Evolutionary conservation across 2,329 filamentous ascomycete genomes (phyloP).

Genomic region (Chaetomiaceae sp.): DNA sequence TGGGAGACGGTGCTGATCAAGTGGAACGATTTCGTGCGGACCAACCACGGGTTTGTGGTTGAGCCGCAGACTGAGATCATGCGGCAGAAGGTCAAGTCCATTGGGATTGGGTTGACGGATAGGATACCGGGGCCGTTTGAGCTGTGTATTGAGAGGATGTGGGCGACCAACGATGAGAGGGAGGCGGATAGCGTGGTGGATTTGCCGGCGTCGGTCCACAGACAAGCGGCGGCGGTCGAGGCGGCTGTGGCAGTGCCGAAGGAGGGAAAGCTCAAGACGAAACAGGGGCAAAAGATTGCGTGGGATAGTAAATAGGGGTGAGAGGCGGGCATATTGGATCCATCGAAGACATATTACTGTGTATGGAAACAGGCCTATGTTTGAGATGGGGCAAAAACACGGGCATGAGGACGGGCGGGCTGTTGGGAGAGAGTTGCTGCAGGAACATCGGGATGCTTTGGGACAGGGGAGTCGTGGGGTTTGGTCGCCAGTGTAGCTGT

Average conservation of each 20-base stretch:
- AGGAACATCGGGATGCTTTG: too few species aligned
- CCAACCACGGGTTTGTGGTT: constrained; percentile 85
- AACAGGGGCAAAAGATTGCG: constrained; percentile 38
- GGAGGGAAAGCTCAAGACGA: constrained; percentile 30
- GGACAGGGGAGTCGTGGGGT: too few species aligned
- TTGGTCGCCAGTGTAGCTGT: too few species aligned
- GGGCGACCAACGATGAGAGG: constrained; percentile 72
- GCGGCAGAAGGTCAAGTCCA: constrained; percentile 75
- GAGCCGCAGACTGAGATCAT: constrained; percentile 91
- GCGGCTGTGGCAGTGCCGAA: constrained; percentile 34
- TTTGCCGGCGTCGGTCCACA: constrained; percentile 8
- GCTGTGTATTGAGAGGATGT: constrained; percentile 77
- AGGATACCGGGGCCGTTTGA: constrained; percentile 84
- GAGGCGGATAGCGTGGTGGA: constrained; percentile 34
- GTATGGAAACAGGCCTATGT: neutral
- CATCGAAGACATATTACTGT: neutral
- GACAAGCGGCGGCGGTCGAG: constrained; percentile 36
- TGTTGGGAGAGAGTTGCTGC: too few species aligned
- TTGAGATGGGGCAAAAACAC: neutral
- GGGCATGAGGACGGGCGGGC: too few species aligned
- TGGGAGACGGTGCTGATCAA: constrained; percentile 96
- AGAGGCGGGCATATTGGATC: neutral
- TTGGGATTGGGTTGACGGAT: constrained; percentile 88
- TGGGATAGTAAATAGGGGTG: constrained; percentile 34
- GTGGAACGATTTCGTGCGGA: constrained; percentile 90